Conservation (phyloP, 306 rosid species). For the Malus asiatica region DNA sequence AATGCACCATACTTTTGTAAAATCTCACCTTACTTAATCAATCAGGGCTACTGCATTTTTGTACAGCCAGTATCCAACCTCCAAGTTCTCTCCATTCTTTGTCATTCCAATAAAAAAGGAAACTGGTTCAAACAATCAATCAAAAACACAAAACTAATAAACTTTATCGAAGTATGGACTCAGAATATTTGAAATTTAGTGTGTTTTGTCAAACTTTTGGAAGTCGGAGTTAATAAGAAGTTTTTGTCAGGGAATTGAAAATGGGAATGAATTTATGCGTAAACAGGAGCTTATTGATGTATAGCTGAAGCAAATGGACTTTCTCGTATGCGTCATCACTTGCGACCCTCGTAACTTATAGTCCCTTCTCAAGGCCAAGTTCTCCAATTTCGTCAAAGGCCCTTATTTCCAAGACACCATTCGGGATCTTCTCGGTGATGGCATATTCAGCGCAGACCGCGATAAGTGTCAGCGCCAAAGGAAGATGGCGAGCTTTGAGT, state of each 20-base stretch:
- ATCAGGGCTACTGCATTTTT: too few species aligned
- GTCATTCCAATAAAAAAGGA: too few species aligned
- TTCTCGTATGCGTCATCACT: conserved; percentile 56
- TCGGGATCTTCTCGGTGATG: conserved; percentile 62
- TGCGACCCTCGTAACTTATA: conserved; percentile 76
- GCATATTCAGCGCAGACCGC: conserved; percentile 67
- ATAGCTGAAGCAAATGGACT: conserved; percentile 87
- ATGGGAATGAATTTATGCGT: conserved; percentile 76
- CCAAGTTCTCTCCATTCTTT: too few species aligned
- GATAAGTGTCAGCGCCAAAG: conserved; percentile 74
- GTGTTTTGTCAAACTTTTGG: background rate
- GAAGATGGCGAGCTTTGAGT: conserved; percentile 76
- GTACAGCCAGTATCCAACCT: too few species aligned
- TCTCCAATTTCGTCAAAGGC: conserved; percentile 62
- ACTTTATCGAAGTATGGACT: background rate
- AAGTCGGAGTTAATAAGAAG: conserved; percentile 13
- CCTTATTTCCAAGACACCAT: conserved; percentile 49
- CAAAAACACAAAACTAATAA: too few species aligned
- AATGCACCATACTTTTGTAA: too few species aligned
- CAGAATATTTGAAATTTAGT: background rate
- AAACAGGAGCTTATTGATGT: conserved; percentile 90
- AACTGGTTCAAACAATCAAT: too few species aligned
- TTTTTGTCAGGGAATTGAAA: conserved; percentile 41
- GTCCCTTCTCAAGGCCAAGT: conserved; percentile 70
- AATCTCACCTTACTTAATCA: too few species aligned